A percentile compares a stretch with the other conserved stretches of the same genome.
phyloP scores from a whole-genome alignment of 2,329 filamentous ascomycete species.

The Cladorrhinum sp. region DNA sequence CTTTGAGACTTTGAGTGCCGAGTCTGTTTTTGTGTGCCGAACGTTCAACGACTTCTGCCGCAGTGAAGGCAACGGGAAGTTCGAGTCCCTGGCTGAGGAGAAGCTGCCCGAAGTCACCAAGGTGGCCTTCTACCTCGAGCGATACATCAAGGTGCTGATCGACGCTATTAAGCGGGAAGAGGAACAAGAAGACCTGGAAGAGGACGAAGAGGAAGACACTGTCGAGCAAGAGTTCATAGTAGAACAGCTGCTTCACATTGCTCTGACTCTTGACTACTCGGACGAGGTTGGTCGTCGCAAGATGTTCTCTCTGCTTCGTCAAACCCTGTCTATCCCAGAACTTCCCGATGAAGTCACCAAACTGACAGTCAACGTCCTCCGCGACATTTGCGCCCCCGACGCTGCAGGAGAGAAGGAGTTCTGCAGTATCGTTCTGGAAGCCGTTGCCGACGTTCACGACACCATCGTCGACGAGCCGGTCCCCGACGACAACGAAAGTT shows the following conservation, averaged over 20 bases:
- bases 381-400: conserved; percentile 76
- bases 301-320: conserved; percentile 89
- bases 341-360: conserved; percentile 91
- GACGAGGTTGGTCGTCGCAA: conserved; percentile 93
- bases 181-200: conserved; percentile 55
- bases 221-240: conserved; percentile 93
- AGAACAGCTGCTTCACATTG: conserved; percentile 90
- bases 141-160: conserved; percentile 68
- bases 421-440: conserved; percentile 82
- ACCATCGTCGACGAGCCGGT: conserved; percentile 72
- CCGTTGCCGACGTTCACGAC: conserved; percentile 94
- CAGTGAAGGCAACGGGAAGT: conserved; percentile 67
- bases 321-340: conserved; percentile 79
- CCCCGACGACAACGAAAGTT: conserved; percentile 73
- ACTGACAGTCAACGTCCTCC: conserved; percentile 76
- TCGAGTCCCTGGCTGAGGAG: conserved; percentile 75
- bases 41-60: conserved; percentile 95
- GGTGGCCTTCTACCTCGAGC: conserved; percentile 80
- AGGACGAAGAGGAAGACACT: conserved; percentile 74
- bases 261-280: conserved; percentile 90
- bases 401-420: conserved; percentile 76
- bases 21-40: conserved; percentile 84
- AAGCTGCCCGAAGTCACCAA: conserved; percentile 94
- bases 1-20: conserved; percentile 78
- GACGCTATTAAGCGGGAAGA: conserved; percentile 59